Evolutionary conservation across 352 stramenopile genomes (phyloP), one percentile per base, ranked within the genome.

Genomic region (Globisporangium perplexum): DNA sequence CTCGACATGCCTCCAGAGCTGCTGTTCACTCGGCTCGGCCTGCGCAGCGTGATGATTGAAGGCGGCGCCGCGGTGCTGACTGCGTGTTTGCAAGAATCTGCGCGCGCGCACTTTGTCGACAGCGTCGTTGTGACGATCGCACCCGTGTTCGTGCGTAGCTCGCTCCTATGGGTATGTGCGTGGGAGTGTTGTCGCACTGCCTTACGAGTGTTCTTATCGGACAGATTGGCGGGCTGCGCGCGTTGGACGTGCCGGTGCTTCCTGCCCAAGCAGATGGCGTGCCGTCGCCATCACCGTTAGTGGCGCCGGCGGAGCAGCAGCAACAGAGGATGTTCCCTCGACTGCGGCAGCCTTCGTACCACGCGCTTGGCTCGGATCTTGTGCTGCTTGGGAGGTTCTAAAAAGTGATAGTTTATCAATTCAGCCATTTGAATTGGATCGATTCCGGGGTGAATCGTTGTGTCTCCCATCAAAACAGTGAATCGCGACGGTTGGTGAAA

Each of bases 41-140:
- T 94, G 44, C 38, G 53, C 6, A 91, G 72, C 44, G 51, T 94
- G 26, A 96, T 94, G 86, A 60, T 96, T 17, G 86, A 96, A 72
- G 86, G 86, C 22, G 86, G 86, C 11, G 73, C 83, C 1, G 59
- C 72, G 4, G 84, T 96, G 46, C 72, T 96, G 26, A 77, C 78
- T n/a, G 66, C 76, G n/a, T 89, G 80, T 47, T 55, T 93, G 18
- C 60, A 62, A 33, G 67, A 75, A 57, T 64, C 62, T 20, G 60
- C 64, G 8, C 48, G 53, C 12, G 17, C 41, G 11, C 70, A 74
- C n/a, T 63, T 92, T 22, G 66, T 96, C 26, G 68, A 88, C 50
- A 69, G 75, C 30, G 74, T 83, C 10, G 53, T 96, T 28, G 62
- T 96, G 53, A 96, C 86, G 10, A 68, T 96, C 26, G 82, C 86